These are phyloP conservation scores for Colletotrichum sp. DNA, from an alignment of 2,329 filamentous ascomycete species.

Conservation along the genomic window DNA sequence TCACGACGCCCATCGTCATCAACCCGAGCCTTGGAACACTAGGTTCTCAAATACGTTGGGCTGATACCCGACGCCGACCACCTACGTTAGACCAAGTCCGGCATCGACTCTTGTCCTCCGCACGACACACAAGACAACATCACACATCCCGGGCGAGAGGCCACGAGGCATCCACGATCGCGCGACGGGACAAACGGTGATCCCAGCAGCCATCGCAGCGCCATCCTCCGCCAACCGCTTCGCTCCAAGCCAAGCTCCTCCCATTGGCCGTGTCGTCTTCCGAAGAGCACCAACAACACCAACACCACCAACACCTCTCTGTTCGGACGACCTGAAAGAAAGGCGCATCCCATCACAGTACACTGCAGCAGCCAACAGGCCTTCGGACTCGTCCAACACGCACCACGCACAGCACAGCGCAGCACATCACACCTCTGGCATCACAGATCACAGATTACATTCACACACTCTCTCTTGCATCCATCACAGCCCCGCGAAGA, in stretches of 20 bases:
- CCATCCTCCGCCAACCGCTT: slow-evolving; percentile 7
- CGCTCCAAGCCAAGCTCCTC: background rate
- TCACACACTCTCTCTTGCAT: background rate
- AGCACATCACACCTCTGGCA: background rate
- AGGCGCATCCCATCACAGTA: background rate
- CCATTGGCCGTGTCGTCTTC: background rate
- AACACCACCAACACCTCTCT: background rate
- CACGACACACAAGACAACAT: background rate
- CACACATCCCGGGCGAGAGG: slow-evolving; percentile 12
- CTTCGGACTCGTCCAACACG: background rate
- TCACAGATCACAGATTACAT: background rate
- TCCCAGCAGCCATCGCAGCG: background rate
- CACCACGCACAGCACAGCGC: background rate
- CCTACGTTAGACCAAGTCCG: background rate
- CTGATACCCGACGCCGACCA: slow-evolving; percentile 5
- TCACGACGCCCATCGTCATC: background rate
- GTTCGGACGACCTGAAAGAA: background rate
- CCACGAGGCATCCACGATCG: slow-evolving; percentile 19
- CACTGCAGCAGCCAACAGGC: background rate
- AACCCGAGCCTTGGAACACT: background rate
- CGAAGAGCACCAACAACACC: background rate
- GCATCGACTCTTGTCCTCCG: background rate
- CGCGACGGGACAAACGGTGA: slow-evolving; percentile 14
- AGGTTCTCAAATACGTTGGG: background rate
- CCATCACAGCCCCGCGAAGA: background rate